Evolutionary conservation across 2,329 filamentous ascomycete genomes (phyloP).

Genomic region (Trichoderma breve): DNA sequence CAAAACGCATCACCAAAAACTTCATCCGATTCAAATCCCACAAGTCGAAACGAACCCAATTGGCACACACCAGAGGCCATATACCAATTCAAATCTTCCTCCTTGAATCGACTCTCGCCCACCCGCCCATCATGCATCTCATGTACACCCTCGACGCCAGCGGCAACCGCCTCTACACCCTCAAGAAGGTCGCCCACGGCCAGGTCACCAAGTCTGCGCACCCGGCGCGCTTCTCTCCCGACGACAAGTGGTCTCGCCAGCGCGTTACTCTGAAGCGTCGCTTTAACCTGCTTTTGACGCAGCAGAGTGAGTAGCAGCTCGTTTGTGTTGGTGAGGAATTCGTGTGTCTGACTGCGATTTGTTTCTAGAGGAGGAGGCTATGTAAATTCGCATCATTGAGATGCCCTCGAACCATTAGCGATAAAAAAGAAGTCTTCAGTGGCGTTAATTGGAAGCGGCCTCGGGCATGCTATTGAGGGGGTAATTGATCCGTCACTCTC

Average conservation of each 20-base stretch:
- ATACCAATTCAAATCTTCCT: background rate
- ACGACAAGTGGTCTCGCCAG: slow-evolving; percentile 98
- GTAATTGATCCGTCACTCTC: background rate
- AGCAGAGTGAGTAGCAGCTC: slow-evolving; percentile 54
- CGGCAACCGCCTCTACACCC: slow-evolving; percentile 90
- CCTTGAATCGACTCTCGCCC: background rate
- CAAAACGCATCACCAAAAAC: slow-evolving; percentile 17
- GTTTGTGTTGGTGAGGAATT: background rate
- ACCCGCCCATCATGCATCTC: slow-evolving; percentile 50
- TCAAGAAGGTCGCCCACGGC: slow-evolving; percentile 82
- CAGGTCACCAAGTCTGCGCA: slow-evolving; percentile 95
- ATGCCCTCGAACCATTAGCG: background rate
- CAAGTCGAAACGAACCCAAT: background rate
- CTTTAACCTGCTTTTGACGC: slow-evolving; percentile 82
- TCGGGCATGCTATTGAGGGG: no score
- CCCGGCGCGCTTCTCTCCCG: slow-evolving; percentile 92
- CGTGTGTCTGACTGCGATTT: background rate
- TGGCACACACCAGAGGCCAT: background rate
- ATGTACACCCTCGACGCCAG: slow-evolving; percentile 81
- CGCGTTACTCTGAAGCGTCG: slow-evolving; percentile 92
- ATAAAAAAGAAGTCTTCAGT: background rate
- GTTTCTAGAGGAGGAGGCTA: slow-evolving; percentile 15
- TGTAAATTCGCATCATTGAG: slow-evolving; percentile 3
- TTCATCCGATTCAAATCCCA: slow-evolving; percentile 7
- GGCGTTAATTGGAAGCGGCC: background rate